Evolutionary conservation across 225 moss, liverwort and hornwort genomes (phyloP), one percentile per base, ranked within the genome.

Genomic region (Pseudoscleropodium purum): DNA sequence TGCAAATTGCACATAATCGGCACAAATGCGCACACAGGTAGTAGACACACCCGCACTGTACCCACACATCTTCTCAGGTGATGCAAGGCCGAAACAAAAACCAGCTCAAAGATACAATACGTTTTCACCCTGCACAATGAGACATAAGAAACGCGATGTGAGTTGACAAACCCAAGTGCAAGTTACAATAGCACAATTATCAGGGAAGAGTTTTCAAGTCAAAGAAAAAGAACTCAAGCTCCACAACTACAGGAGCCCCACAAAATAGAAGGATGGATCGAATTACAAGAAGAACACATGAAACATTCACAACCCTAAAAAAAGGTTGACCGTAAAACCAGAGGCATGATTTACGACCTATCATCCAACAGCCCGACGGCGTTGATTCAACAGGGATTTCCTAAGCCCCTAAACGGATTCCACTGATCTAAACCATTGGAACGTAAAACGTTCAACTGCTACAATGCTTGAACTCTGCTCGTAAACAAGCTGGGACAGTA

Each of bases 101-200:
- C 30, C 81, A 81, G 85, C 87, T 92, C 31, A 45, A 87, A 36
- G 54, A 85, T 70, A 78, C 29, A 74, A 85, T 82, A 60, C 52
- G 41, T 47, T 62, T 91, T 47, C 86, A 88, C 70, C 84, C 93
- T 93, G 93, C 88, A 90, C 90, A 91, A 84, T 11, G 79, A 60
- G 54, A 70, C 49, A 89, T 16, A 51, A 87, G 87, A 87, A n/a
- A 77, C 45, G n/a, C 24, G 51, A 81, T 45, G 25, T n/a, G 65
- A 82, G 79, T 69, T 67, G 56, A n/a, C 41, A 83, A 78, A 68
- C 75, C 31, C 37, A 57, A 69, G 39, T 66, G 84, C 60, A 74
- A 69, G 5, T n/a, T 15, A 62, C 43, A 29, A 78, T 33, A 60
- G 39, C 24, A 64, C 8, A 75, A 56, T 29, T 62, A 57, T 41